Conservation (phyloP, 2,329 filamentous ascomycete species). For the Pseudogymnoascus sp. region DNA sequence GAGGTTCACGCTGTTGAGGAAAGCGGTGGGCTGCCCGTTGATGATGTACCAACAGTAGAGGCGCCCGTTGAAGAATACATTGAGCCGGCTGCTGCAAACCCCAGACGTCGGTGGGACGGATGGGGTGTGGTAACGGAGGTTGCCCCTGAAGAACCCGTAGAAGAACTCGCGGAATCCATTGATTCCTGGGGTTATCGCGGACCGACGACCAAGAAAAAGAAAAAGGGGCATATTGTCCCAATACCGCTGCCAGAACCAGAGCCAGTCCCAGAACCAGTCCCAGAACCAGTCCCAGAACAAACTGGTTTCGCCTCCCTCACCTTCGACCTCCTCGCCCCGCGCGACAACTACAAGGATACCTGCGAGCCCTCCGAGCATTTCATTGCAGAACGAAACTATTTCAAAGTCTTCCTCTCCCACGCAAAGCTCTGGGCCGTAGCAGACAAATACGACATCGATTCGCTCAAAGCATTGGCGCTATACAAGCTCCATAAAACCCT, state of each 20-base stretch:
- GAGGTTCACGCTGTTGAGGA: neutral
- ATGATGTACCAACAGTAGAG: neutral
- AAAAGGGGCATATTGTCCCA: neutral
- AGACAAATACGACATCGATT: conserved; percentile 11
- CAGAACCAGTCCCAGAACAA: neutral
- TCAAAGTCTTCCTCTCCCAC: conserved; percentile 13
- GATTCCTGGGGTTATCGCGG: no score
- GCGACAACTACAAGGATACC: conserved; percentile 10
- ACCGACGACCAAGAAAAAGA: neutral
- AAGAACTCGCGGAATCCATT: neutral
- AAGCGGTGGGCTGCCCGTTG: neutral
- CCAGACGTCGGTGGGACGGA: neutral
- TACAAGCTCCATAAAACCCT: conserved; percentile 19
- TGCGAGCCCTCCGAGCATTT: conserved; percentile 14
- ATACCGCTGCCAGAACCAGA: neutral
- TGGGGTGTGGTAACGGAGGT: neutral
- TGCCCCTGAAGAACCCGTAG: neutral
- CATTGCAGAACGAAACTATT: conserved; percentile 12
- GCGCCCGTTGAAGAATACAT: neutral
- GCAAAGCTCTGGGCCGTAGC: conserved; percentile 15
- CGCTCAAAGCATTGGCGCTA: conserved; percentile 16
- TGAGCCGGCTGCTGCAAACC: neutral
- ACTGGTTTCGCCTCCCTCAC: conserved; percentile 12
- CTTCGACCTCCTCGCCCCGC: conserved; percentile 5
- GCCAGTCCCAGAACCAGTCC: neutral